Evolutionary conservation across 2,329 filamentous ascomycete species (phyloP).

Genomic region (Diplodia sapinea): DNA sequence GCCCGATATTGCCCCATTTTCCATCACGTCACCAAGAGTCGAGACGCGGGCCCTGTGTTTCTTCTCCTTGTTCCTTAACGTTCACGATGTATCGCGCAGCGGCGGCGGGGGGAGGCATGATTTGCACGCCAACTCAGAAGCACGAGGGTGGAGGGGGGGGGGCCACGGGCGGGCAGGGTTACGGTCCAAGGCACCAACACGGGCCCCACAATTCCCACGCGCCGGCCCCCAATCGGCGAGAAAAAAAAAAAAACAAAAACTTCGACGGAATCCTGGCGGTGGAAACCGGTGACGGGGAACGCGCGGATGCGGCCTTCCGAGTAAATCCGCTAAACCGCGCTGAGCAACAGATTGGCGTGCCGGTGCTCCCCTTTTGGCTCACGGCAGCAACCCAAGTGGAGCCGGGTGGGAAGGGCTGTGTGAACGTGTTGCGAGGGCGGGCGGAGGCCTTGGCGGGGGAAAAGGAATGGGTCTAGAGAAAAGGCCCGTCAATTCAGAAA

Average conservation of each 20-base stretch:
- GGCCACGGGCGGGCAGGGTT: too few relatives aligned
- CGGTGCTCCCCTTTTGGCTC: not conserved
- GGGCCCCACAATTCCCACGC: constrained; percentile 1
- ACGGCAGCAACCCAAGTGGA: not conserved
- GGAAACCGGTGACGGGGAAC: constrained; percentile 1
- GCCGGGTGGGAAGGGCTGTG: not conserved
- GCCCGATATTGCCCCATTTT: too few relatives aligned
- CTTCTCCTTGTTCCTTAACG: too few relatives aligned
- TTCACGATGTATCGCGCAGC: too few relatives aligned
- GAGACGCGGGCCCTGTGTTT: too few relatives aligned
- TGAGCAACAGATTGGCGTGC: not conserved
- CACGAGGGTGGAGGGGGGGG: not conserved
- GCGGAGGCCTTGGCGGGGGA: not conserved
- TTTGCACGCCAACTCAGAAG: constrained; percentile 2
- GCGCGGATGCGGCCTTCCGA: not conserved
- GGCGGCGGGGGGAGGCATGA: not conserved
- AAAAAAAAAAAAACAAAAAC: not conserved
- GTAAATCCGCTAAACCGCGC: not conserved
- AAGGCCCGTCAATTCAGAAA: not conserved
- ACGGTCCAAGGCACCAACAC: not conserved
- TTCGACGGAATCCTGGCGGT: not conserved
- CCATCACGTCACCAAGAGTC: too few relatives aligned
- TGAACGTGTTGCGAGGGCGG: not conserved
- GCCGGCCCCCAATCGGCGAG: not conserved
- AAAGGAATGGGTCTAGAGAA: not conserved